Conservation (phyloP, 768 basidiomycete genomes). For the Russula lepida region DNA sequence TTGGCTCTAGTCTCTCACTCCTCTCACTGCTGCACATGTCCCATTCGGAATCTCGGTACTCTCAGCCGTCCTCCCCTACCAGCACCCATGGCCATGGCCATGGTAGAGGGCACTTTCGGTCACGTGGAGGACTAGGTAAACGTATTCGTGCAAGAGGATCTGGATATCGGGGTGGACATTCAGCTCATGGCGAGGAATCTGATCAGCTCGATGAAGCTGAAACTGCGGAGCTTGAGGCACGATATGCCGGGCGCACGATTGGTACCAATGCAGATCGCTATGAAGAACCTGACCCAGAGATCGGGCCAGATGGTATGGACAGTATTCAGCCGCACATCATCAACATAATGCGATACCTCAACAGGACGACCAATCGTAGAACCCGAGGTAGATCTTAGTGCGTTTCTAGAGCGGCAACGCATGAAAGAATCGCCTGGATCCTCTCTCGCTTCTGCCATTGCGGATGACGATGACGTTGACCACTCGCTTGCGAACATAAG, state of each 20-base stretch:
- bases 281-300: slow-evolving; percentile 56
- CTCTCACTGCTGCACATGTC: not conserved
- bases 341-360: not conserved
- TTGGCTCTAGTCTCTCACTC: not conserved
- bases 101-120: slow-evolving; percentile 44
- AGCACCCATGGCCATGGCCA: not conserved
- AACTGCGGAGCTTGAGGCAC: slow-evolving; percentile 39
- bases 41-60: not conserved
- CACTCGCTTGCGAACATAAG: slow-evolving; percentile 46
- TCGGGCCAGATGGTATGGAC: slow-evolving; percentile 57
- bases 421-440: slow-evolving; percentile 31
- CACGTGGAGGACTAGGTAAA: slow-evolving; percentile 65
- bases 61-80: not conserved
- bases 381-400: slow-evolving; percentile 64
- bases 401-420: slow-evolving; percentile 57
- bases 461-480: slow-evolving; percentile 48
- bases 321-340: slow-evolving; percentile 8
- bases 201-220: slow-evolving; percentile 38
- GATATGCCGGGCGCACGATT: slow-evolving; percentile 51
- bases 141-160: slow-evolving; percentile 64
- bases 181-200: slow-evolving; percentile 51
- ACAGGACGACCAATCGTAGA: slow-evolving; percentile 59
- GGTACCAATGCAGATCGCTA: slow-evolving; percentile 71
- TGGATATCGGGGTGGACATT: slow-evolving; percentile 50
- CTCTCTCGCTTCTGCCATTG: slow-evolving; percentile 18